Evolutionary conservation across 1,139 yeast species (phyloP), one percentile per base, ranked within the genome.

Genomic region (Zygotorulaspora mrakii): DNA sequence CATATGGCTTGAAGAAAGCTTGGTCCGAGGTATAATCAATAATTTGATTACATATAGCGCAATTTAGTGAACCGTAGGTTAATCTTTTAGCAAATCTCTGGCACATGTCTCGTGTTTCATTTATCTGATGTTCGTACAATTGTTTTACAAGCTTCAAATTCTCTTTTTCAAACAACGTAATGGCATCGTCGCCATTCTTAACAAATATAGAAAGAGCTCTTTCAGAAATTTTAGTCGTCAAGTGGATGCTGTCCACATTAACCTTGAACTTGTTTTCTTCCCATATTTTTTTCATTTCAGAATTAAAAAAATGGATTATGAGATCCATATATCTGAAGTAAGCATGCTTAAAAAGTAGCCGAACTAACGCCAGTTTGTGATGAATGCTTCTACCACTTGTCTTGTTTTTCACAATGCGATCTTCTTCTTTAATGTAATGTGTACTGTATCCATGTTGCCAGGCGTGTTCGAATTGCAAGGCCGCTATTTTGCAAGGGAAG

Each of bases 381-480:
- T 70, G 76, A 1, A 81, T 40, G 1, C 71, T 59, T 30, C 67
- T 51, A 10, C 75, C 70, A 21, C 62, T 53, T 29, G 59, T 56
- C 44, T 61, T 63, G 22, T 55, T 47, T 35, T 48, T 51, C 32
- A 65, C 59, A 7, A 71, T 40, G 28, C 63, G 46, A 10, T 51
- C 52, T 1, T 59, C 62, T 0, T 50, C 50, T 1, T 62, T 52
- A 3, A 83, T 78, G 54, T 76, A 86, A 31, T 88, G 66, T 0
- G 94, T 80, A 37, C 68, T 71, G 47, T 77, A 69, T 1, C 82
- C 70, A 58, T 84, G 91, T 52, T 85, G 94, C 76, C 85, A 79
- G 1, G 94, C 89, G 60, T 82, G 86, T 52, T 80, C 82, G 46
- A 68, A 69, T 57, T 82, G 89, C 39, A 85, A 62, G 0, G 94